phyloP scores from a whole-genome alignment of 2,329 filamentous ascomycete genomes.

The Salinomyces thailandicus region DNA sequence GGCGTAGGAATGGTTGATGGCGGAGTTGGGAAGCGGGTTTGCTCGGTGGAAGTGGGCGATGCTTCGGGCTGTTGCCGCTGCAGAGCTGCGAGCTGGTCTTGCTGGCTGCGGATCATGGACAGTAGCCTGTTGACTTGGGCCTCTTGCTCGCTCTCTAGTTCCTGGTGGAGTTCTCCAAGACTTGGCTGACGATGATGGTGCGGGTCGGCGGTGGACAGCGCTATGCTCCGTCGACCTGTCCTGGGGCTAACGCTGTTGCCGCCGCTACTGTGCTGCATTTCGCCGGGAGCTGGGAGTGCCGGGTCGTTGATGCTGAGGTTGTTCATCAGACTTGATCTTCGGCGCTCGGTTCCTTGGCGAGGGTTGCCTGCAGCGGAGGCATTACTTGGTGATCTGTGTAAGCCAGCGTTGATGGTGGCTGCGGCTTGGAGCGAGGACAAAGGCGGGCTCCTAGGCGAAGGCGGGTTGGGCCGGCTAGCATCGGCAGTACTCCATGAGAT shows the following conservation, averaged over 20 bases:
- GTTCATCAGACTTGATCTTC: constrained; percentile 60
- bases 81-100: constrained; percentile 55
- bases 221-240: constrained; percentile 24
- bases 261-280: constrained; percentile 45
- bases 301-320: constrained; percentile 67
- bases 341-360: constrained; percentile 39
- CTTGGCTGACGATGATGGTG: constrained; percentile 59
- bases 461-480: constrained; percentile 36
- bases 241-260: constrained; percentile 17
- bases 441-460: constrained; percentile 53
- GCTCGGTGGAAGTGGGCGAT: constrained; percentile 12
- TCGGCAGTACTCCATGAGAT: constrained; percentile 28
- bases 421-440: constrained; percentile 62
- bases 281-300: constrained; percentile 54
- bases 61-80: constrained; percentile 29
- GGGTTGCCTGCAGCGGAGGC: constrained; percentile 26
- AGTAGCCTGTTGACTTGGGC: constrained; percentile 70
- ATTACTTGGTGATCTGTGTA: constrained; percentile 37
- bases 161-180: constrained; percentile 66
- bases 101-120: constrained; percentile 65
- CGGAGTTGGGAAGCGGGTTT: constrained; percentile 27
- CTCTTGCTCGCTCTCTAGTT: constrained; percentile 69
- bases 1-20: constrained; percentile 17
- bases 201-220: constrained; percentile 43
- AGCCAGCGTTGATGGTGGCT: constrained; percentile 64